Evolutionary conservation across 2,329 filamentous ascomycete genomes (phyloP), one percentile per base, ranked within the genome.

Genomic region (Colletotrichum lini): DNA sequence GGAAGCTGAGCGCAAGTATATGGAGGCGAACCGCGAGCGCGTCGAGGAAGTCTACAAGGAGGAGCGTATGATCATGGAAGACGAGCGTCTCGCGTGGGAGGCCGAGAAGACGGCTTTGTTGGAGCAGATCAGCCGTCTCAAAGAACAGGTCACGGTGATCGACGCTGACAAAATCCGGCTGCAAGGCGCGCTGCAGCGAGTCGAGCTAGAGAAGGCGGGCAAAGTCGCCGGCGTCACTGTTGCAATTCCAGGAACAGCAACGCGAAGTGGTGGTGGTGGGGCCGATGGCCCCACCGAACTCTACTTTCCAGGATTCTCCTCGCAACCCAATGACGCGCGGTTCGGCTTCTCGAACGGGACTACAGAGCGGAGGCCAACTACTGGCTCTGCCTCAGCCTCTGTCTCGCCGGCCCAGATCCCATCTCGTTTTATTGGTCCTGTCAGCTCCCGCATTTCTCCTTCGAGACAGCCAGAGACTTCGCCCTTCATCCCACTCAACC

Each of bases 41-140:
- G 87, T 85, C 4, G 87, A 89, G 74, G 85, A 87, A 75, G 84
- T 89, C n/a, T 88, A 88, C 75, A 84, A 84, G 72, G 86, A 88
- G 74, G 87, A 89, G 75, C 84, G 86, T 9, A 80, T 80, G 60
- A 82, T 88, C 67, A 88, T 89, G 84, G 85, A 88, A 62, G 84
- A 86, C 49, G 84, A 88, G 72, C 82, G 84, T 21, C 76, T 82
- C 18, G 77, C 81, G 15, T 88, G 86, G 86, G 78, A 84, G 26
- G 77, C 78, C 16, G 85, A 88, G 74, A 86, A 83, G 76, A 75
- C 76, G 4, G 75, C 73, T 52, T 76, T 88, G 74, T 72, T 84
- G 44, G 78, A 77, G 47, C 82, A 87, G 70, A 80, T 87, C 18
- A 76, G 80, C 47, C 75, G 77, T 38, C 80, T 88, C 70, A 81